Evolutionary conservation across 345 rosid species (phyloP), one percentile per base, ranked within the genome.

Genomic region (Pistacia atlantica): DNA sequence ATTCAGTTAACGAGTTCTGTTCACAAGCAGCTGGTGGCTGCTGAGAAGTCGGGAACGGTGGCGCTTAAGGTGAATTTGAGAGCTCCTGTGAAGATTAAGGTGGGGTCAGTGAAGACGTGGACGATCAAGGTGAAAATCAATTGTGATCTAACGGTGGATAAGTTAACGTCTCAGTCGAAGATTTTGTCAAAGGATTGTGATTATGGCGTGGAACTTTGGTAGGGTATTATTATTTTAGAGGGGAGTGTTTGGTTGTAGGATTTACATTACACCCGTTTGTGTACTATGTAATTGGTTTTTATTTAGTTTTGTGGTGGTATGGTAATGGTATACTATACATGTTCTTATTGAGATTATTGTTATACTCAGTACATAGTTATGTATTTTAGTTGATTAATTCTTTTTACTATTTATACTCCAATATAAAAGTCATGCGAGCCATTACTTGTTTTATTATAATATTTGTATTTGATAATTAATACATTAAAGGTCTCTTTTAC

Each of bases 101-200:
- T 91, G 11, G 99, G 97, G 17, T 84, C 91, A 14, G 86, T 92
- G 4, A 92, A 83, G 88, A 89, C 97, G 25, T 96, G 98, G 98
- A 84, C 77, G 74, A 77, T 93, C 5, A 83, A 86, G 63, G 90
- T 88, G 33, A 92, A 92, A 9, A 75, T 93, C 71, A 69, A 80
- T 76, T 96, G 99, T 59, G 89, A 89, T 56, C 67, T 96, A 75
- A 89, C 91, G 84, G 95, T 93, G 80, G 91, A 93, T 71, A 83
- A 87, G 57, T 74, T 96, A 68, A 90, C 95, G 80, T 80, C 87
- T 45, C 74, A 75, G 54, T 86, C 95, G 11, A 86, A 81, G 67
- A 80, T 93, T 20, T 69, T 90, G 52, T 79, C 87, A 0, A 77
- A 84, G 82, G 70, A 86, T 11, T 95, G 99, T 77, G 80, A 82